A percentile compares a stretch with the other conserved stretches of the same genome.
Evolutionary conservation across 495 filamentous ascomycete species (phyloP).

Genomic region (Cladorrhinum samala): DNA sequence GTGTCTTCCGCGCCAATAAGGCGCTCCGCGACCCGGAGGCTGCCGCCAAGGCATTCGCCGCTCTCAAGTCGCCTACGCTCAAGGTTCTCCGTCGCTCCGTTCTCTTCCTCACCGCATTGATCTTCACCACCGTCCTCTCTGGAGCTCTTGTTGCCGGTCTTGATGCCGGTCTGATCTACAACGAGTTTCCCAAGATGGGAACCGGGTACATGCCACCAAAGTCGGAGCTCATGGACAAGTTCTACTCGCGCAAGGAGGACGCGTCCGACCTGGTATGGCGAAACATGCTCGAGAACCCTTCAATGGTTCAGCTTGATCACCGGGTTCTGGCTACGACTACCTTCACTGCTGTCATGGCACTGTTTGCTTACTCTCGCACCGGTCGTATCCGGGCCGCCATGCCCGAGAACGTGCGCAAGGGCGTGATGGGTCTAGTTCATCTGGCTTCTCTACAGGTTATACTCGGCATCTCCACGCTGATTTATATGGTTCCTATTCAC

Average conservation of each 20-base stretch:
- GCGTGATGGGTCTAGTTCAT: conserved; percentile 73
- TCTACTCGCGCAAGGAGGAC: conserved; percentile 77
- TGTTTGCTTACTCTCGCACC: conserved; percentile 71
- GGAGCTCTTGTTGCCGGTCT: conserved; percentile 90
- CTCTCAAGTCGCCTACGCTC: conserved; percentile 59
- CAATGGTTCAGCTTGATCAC: conserved; percentile 89
- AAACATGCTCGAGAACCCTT: conserved; percentile 95
- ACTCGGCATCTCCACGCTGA: conserved; percentile 81
- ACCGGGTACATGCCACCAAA: conserved; percentile 70
- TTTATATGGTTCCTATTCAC: conserved; percentile 86
- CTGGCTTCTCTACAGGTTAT: conserved; percentile 75
- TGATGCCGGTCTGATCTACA: conserved; percentile 95
- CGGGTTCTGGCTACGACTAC: conserved; percentile 86
- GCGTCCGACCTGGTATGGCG: conserved; percentile 83
- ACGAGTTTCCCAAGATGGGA: conserved; percentile 96
- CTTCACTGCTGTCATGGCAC: conserved; percentile 68
- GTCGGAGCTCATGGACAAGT: conserved; percentile 72
- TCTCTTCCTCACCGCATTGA: conserved; percentile 62
- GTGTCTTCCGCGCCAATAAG: conserved; percentile 66
- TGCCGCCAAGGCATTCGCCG: conserved; percentile 48
- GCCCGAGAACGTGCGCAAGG: conserved; percentile 59
- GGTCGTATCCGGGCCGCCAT: conserved; percentile 57
- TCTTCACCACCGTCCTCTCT: conserved; percentile 87
- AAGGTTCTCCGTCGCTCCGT: conserved; percentile 68
- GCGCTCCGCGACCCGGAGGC: conserved; percentile 57